Percentiles rank a stretch among this genome's conserved stretches.
phyloP scores from a whole-genome alignment of 768 basidiomycete genomes.

The Rhodosporidiobolus odoratus region DNA sequence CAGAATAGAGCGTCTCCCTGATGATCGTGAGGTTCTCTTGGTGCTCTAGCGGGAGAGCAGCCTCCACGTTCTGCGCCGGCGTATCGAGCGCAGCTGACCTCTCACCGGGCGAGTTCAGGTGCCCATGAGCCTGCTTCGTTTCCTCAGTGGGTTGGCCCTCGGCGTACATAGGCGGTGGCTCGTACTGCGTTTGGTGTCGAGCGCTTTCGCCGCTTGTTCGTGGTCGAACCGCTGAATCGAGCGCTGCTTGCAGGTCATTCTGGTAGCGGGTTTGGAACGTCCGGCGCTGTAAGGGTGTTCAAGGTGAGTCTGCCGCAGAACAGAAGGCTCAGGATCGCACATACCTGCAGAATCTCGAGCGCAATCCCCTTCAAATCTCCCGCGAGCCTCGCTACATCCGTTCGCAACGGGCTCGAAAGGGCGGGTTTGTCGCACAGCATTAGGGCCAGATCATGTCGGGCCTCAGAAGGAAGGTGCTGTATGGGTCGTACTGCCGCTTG shows the following conservation, averaged over 20 bases:
- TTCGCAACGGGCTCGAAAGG: constrained; percentile 47
- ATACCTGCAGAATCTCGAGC: constrained; percentile 65
- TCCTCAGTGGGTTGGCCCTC: constrained; percentile 34
- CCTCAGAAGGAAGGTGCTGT: constrained; percentile 58
- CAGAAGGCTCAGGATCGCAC: no score
- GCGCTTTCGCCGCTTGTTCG: constrained; percentile 11
- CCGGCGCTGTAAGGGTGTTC: constrained; percentile 54
- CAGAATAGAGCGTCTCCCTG: constrained; percentile 77
- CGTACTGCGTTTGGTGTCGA: constrained; percentile 57
- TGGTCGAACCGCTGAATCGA: constrained; percentile 58
- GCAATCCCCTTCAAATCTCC: constrained; percentile 78
- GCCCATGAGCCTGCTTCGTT: constrained; percentile 39
- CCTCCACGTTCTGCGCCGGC: neutral
- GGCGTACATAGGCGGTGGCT: constrained; percentile 66
- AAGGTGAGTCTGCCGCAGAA: neutral
- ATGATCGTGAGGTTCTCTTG: constrained; percentile 59
- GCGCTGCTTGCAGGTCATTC: constrained; percentile 66
- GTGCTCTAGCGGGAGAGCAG: neutral
- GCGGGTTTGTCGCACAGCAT: constrained; percentile 61
- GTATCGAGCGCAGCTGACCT: no score
- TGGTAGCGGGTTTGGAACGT: constrained; percentile 78
- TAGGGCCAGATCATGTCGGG: constrained; percentile 76
- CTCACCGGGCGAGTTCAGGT: constrained; percentile 21
- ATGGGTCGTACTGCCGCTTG: constrained; percentile 60
- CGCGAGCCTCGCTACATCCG: constrained; percentile 58